Base-by-base conservation (phyloP, 176 grass and related monocot species). In the Cenchrus americanus region DNA sequence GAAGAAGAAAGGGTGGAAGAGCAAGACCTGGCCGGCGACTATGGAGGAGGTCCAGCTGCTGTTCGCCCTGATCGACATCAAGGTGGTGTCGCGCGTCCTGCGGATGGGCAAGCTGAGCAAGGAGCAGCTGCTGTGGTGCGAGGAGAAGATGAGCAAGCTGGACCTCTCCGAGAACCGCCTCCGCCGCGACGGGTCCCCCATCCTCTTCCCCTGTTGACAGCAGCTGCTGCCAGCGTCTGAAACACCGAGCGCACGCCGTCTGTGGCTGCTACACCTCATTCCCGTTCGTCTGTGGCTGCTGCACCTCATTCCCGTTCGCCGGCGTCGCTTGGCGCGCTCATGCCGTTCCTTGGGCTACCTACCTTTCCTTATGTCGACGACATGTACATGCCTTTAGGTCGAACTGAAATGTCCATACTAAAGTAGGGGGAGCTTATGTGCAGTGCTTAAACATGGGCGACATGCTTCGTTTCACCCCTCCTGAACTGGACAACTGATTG, bases 61-160 rank as follows among this genome's bases (percentile, higher is more conserved):
- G n/a, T 94, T 99, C 17, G 87, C 91, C 0, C 40, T 99, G 40
- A 90, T 93, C 1, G 93, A 99, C 87, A 99, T 99, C 73, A 96
- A 96, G 88, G 96, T 99, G 1, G 87, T 96, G 73, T 90, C 91
- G 1, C 88, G 96, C 75, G 93, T 99, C 13, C 80, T 99, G 81
- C 89, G 86, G 57, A 92, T 99, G 96, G 87, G 51, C 10, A 85
- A 90, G 52, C 85, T 99, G 24, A 96, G 93, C 81, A 96, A 96
- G 89, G 93, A 92, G 89, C 96, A 96, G 86, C 81, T 99, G 21
- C 87, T 99, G 42, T 99, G 96, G 96, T 99, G 96, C 14, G 96
- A 98, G 75, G 96, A 99, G 87, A 99, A 99, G 88, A 96, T 99
- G 96, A 96, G 96, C 78, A 99, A 99, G 86, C 74, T 99, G 7